Evolutionary conservation across 75 land plant species (phyloP), one percentile per base, ranked within the genome.

Genomic region (Azolla pinnata): DNA sequence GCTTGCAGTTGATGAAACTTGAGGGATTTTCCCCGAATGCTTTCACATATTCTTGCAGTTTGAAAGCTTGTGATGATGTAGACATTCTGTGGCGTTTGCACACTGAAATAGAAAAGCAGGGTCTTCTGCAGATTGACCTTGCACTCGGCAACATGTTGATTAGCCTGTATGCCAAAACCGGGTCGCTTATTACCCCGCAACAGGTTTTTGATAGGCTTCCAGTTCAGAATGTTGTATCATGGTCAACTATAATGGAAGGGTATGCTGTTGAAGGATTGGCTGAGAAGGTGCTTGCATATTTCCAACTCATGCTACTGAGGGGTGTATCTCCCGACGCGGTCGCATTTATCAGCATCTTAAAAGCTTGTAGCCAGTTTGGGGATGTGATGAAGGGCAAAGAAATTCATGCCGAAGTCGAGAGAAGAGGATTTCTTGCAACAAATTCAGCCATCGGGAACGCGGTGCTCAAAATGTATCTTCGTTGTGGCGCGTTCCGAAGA

Each of bases 121-220:
- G 75, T 2, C 62, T 83, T 35, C 59, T 2, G 38, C 67, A 70
- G 51, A 61, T 4, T 4, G 55, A 65, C 25, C 56, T 61, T 19
- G 52, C 64, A 20, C 60, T 75, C 30, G 72, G 60, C 0, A 68
- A 66, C 19, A 68, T 72, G 21, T 30, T 75, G 5, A 2, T 69
- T 10, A 62, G 62, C 23, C 61, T 66, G 79, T 65, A 75, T 62
- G 73, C 51, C 0, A 66, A 66, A 54, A 65, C 69, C 21, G 79
- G 73, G 26, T 56, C 57, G 9, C 50, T 75, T 25, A n/a, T 29
- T 10, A 31, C 16, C 24, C 65, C 73, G 10, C 25, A 60, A 18
- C 40, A 46, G 0, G 10, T 75, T 35, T 75, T 75, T 40, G 33
- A 65, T 31, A 56, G 29, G 29, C 59, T 69, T 65, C 50, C 59